Percentiles rank a stretch among this genome's conserved stretches.
phyloP scores from a whole-genome alignment of 169 alveolate species.

The Eimeria maxima region DNA sequence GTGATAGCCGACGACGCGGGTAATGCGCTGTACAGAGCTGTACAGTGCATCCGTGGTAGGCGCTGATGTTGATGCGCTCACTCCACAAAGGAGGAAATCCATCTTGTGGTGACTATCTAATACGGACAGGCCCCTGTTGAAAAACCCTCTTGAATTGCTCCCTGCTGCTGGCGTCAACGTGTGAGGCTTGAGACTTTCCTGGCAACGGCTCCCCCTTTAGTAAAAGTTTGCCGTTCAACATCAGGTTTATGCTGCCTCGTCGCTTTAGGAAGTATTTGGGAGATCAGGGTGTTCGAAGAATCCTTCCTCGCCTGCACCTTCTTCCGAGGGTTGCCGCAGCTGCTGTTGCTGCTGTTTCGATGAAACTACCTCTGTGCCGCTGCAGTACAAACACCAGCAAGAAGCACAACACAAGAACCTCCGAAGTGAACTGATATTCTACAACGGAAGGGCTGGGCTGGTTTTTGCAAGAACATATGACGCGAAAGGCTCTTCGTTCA shows the following conservation, averaged over 20 bases:
- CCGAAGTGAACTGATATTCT: neutral
- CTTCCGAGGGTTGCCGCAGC: slow-evolving; percentile 7
- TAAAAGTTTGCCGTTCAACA: neutral
- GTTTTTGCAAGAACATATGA: neutral
- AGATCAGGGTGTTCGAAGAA: slow-evolving; percentile 63
- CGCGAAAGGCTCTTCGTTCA: neutral
- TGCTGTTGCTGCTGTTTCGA: slow-evolving; percentile 51
- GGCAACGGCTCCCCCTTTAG: neutral
- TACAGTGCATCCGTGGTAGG: neutral
- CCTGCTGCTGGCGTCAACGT: neutral
- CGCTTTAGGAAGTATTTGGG: neutral
- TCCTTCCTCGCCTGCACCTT: slow-evolving; percentile 35
- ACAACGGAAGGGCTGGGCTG: neutral
- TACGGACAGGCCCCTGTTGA: neutral
- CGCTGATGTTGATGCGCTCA: neutral
- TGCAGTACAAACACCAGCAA: neutral
- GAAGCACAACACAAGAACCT: neutral
- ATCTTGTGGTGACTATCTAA: neutral
- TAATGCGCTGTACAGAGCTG: neutral
- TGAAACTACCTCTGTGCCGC: slow-evolving; percentile 42
- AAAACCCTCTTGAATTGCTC: neutral
- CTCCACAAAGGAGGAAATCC: neutral
- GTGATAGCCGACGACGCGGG: too few species aligned
- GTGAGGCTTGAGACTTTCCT: neutral
- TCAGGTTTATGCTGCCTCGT: neutral